Evolutionary conservation across 306 rosid genomes (phyloP), one percentile per base, ranked within the genome.

Genomic region (Vicia sativa): DNA sequence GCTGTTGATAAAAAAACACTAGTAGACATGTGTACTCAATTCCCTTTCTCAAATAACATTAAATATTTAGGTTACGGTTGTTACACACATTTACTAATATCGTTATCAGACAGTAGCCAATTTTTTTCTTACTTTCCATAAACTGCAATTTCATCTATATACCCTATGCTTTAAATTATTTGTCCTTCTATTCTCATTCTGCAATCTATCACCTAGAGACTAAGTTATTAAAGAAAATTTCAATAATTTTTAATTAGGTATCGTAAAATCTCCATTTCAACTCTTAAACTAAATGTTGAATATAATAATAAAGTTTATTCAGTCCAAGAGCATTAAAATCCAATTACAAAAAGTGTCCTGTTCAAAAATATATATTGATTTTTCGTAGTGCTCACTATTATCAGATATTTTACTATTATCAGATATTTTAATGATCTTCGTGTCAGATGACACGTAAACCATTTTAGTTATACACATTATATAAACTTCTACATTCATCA

Each of bases 21-120:
- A 43, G 28, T 63, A 35, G 46, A 65, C 69, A 46, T 42, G 39
- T 6, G 50, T 34, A 65, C 73, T 65, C 70, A 65, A 57, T 58
- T 38, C 63, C 57, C 69, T 48, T 64, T 64, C 35, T 35, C 28
- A 28, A 77, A 23, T 58, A 70, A 53, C 80, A 76, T 45, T 64
- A 65, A 77, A 71, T 71, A 65, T 73, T 65, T 50, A 48, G 64
- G 74, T 19, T 53, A 71, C 16, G 69, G 69, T 58, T 58, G 74
- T 39, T 65, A 14, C 11, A 58, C 67, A 9, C 58, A 77, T 55
- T 70, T 71, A 64, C 67, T 71, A 72, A 58, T 69, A 65, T 71
- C 81, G 29, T 38, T 65, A 57, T 65, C 70, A n/a, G 52, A 49
- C 42, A 45, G 21, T 45, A 45, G 4, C 42, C 23, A 37, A 43